These are phyloP conservation scores for Allantophomopsis lycopodina DNA, from an alignment of 2,329 filamentous ascomycete species.

Conservation along the genomic window DNA sequence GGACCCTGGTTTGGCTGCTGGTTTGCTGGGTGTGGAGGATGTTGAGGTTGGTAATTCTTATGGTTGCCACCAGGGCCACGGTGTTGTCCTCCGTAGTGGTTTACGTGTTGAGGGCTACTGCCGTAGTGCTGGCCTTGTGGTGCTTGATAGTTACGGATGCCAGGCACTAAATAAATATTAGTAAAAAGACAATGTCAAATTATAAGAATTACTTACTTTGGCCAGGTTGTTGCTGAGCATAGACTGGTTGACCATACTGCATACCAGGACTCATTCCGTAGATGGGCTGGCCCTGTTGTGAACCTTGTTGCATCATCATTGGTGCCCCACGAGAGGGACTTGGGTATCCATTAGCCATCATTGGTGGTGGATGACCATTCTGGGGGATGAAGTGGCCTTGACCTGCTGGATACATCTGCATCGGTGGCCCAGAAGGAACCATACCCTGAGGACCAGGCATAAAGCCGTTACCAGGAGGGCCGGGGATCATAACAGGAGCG, in stretches of 20 bases:
- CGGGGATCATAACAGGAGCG: conserved; percentile 72
- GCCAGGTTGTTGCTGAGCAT: conserved; percentile 53
- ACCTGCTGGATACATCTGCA: conserved; percentile 66
- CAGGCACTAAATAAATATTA: conserved; percentile 35
- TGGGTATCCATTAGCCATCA: conserved; percentile 66
- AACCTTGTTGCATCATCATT: conserved; percentile 92
- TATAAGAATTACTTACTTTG: conserved; percentile 48
- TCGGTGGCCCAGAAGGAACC: conserved; percentile 54
- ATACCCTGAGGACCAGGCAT: conserved; percentile 61
- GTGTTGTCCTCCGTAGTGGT: conserved; percentile 45
- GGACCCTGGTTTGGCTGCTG: conserved; percentile 20
- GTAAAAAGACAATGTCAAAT: conserved; percentile 23
- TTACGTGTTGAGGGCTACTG: conserved; percentile 46
- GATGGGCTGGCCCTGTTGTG: conserved; percentile 74
- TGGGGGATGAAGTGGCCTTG: conserved; percentile 51
- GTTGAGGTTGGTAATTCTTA: conserved; percentile 32
- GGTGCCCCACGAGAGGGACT: conserved; percentile 71
- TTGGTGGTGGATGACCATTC: conserved; percentile 35
- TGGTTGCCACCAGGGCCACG: conserved; percentile 41
- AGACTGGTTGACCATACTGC: conserved; percentile 45
- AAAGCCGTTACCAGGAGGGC: conserved; percentile 52
- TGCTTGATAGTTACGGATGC: conserved; percentile 45
- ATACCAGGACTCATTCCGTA: conserved; percentile 66
- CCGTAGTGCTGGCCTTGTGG: conserved; percentile 47
- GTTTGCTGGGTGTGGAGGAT: conserved; percentile 21